Evolutionary conservation across 2,329 filamentous ascomycete species (phyloP), one percentile per base, ranked within the genome.

Genomic region (Onygenales sp.): DNA sequence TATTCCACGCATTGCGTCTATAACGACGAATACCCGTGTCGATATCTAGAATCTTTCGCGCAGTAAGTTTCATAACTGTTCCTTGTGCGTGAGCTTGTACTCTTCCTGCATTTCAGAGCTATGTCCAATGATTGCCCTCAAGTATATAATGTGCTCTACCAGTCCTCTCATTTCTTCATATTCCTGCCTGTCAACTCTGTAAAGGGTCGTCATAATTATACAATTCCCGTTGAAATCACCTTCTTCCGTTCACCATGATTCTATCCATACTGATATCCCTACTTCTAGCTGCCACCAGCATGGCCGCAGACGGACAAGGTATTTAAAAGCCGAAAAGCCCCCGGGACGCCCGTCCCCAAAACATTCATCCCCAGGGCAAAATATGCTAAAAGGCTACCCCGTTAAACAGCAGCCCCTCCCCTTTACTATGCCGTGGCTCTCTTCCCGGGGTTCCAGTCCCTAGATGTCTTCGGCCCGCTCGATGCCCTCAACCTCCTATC

Each of bases 381-480:
- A 6, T 13, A n/a, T 11, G 13, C 13, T 9, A 21, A 50, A 17
- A 13, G 1, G 5, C 39, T 1, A 14, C 14, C 21, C 33, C n/a
- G 14, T 32, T 14, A n/a, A n/a, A 14, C 21, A 11, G 27, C 11
- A 33, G 17, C 41, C n/a, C 51, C 50, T 31, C 55, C 52, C 5
- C 33, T 49, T 9, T 43, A 58, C 51, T 55, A 57, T 50, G 58
- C 55, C 52, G n/a, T 60, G 31, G 33, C 69, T 11, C 59, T 75
- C 11, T 75, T 66, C 58, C 69, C 70, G 2, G 70, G 69, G 35
- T 73, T 72, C 58, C 68, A 75, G 60, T 67, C 70, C 17, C 62
- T 73, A 5, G 70, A 75, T 52, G 66, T 65, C 43, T 71, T 72
- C 50, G 77, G 75, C 5, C 76, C 76, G 6, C 63, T 79, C 11